Base-by-base conservation (phyloP, 768 basidiomycete genomes). In the Calocera viscosa region DNA sequence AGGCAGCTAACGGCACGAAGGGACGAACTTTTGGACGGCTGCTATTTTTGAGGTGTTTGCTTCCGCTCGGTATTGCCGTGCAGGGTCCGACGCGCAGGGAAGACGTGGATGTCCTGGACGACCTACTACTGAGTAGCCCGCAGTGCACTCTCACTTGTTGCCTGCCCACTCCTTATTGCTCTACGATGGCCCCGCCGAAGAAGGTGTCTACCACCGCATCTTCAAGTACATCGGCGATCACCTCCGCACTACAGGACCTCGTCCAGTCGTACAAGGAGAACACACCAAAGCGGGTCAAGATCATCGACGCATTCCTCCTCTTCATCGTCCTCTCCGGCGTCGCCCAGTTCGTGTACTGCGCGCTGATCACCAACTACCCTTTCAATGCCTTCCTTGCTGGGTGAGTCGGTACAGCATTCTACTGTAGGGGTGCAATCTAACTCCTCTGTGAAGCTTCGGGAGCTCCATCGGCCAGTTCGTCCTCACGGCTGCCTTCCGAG, bases 391-490 rank as follows among this genome's bases (percentile, higher is more conserved):
- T 99, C 79, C 77, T 97, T 71, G 87, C 93, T 69, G 94, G 93
- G 96, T 97, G 77, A 69, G 90, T 77, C 8, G 22, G 14, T 26
- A 16, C 38, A 19, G n/a, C 12, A 68, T 67, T 35, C 22, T 16
- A 12, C 34, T 24, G 7, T 14, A 32, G 10, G 1, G 32, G 2
- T 38, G 5, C 17, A 17, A 17, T n/a, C 33, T 53, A 7, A 12
- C 49, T 30, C 26, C 17, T 63, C 32, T 2, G 30, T 34, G 11
- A 69, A 98, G 96, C 26, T 98, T 99, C 75, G 80, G 86, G 26
- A 92, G 93, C 73, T 88, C 89, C 17, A 90, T 97, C 43, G 96
- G 96, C 33, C 96, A 99, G 77, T 99, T 99, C 75, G 94, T 98
- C 67, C 80, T 99, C 67, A 86, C 92, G 7, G 94, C 95, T 22